These are phyloP conservation scores for Trichophyton simii DNA, from an alignment of 2,329 filamentous ascomycete genomes.

Conservation along the genomic window DNA sequence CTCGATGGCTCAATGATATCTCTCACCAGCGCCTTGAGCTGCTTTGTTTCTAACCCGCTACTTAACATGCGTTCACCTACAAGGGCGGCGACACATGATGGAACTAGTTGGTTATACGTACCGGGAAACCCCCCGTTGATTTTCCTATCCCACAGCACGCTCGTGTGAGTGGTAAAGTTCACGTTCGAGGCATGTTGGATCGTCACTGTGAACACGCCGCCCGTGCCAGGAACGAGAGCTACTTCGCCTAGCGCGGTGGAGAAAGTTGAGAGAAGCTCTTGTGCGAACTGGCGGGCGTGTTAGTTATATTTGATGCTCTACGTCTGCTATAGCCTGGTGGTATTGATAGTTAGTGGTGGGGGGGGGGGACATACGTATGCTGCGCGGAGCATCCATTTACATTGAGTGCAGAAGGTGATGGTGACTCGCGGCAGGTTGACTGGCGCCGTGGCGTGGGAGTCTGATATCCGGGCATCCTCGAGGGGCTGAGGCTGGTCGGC, in stretches of 20 bases:
- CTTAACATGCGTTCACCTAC: not conserved
- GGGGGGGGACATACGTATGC: conserved; percentile 53
- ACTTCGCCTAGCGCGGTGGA: conserved; percentile 72
- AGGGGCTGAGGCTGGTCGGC: not conserved
- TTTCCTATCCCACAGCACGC: conserved; percentile 77
- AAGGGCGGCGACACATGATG: not conserved
- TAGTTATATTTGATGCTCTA: not conserved
- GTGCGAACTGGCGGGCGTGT: conserved; percentile 57
- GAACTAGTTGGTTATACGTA: conserved; percentile 19
- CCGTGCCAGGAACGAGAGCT: conserved; percentile 70
- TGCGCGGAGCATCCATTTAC: conserved; percentile 78
- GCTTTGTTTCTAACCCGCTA: conserved; percentile 57
- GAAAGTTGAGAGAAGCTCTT: conserved; percentile 93
- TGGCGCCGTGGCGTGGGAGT: conserved; percentile 5
- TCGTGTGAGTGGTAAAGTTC: conserved; percentile 31
- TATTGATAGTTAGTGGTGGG: too few relatives aligned
- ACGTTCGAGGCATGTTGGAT: conserved; percentile 34
- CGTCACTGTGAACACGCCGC: conserved; percentile 68
- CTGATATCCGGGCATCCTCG: not conserved
- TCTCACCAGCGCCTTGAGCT: conserved; percentile 70
- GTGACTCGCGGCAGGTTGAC: conserved; percentile 56
- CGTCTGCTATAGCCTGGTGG: too few relatives aligned
- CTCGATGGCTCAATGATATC: conserved; percentile 68
- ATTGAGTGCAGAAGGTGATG: conserved; percentile 91
- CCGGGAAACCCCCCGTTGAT: conserved; percentile 75